phyloP scores from a whole-genome alignment of 1,284 basidiomycete species.

The Vanrija sp. region DNA sequence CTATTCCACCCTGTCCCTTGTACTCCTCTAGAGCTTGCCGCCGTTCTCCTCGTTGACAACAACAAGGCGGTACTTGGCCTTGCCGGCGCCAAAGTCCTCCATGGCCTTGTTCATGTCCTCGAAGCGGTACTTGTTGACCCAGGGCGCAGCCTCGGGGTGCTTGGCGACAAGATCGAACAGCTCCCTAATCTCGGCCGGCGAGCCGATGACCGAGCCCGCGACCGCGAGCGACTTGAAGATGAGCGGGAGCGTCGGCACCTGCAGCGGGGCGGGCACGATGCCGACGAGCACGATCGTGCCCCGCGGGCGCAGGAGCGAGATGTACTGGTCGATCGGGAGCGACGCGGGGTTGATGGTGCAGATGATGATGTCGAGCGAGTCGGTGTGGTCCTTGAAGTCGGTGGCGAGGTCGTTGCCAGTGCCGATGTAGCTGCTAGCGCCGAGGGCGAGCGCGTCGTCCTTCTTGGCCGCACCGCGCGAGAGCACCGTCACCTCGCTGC shows the following conservation, averaged over 20 bases:
- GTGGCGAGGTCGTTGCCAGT: conserved; percentile 30
- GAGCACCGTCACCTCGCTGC: conserved; percentile 59
- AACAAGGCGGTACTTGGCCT: conserved; percentile 50
- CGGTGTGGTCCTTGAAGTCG: conserved; percentile 31
- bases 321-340: conserved; percentile 38
- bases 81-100: conserved; percentile 44
- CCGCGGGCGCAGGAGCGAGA: conserved; percentile 43
- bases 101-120: conserved; percentile 51
- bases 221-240: conserved; percentile 29
- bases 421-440: conserved; percentile 47
- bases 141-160: conserved; percentile 31
- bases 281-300: conserved; percentile 48
- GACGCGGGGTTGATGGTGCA: conserved; percentile 38
- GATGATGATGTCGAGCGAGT: conserved; percentile 50
- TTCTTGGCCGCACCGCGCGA: conserved; percentile 51
- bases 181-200: conserved; percentile 44
- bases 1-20: not conserved
- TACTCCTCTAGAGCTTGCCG: conserved; percentile 18
- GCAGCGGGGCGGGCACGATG: conserved; percentile 31
- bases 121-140: conserved; percentile 38
- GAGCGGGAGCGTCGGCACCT: conserved; percentile 30
- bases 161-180: conserved; percentile 42
- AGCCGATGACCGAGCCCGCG: conserved; percentile 37
- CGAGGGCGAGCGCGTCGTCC: conserved; percentile 53
- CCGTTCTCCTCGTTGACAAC: conserved; percentile 41